Evolutionary conservation across 2,329 filamentous ascomycete genomes (phyloP), one percentile per base, ranked within the genome.

Genomic region (Sarocladiaceae sp.): DNA sequence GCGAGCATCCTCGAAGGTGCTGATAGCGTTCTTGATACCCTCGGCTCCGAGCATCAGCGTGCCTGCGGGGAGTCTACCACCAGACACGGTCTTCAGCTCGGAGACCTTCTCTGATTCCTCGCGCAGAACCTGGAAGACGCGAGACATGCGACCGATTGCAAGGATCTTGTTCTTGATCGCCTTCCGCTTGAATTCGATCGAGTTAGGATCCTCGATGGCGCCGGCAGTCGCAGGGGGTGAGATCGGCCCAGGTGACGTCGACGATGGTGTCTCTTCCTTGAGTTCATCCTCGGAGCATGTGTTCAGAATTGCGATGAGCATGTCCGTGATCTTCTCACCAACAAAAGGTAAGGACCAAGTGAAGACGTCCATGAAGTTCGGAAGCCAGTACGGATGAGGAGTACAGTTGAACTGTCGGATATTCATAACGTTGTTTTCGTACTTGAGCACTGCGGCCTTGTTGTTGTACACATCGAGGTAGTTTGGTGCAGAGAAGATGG

Each of bases 401-500:
- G 93, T 97, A 78, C 91, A 98, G 75, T 98, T 98, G 73, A 98
- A 98, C 67, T 98, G 93, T 48, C 93, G 82, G 61, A 98, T 98
- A 73, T 98, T 98, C 93, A 98, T 98, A 49, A 98, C 93, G 60
- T 98, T 98, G 69, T 98, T 98, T 71, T 98, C 93, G 64, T 98
- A 98, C 71, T 98, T 98, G 58, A 98, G 74, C 32, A 98, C 93
- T 1, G 93, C 93, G 2, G 93, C 93, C 74, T 98, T 98, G 77
- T 98, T 98, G 80, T 98, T 98, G 71, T 98, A 98, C 29, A 98
- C 90, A 59, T 98, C 93, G 51, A 98, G 81, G 63, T 98, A 98
- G 68, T 98, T 98, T 29, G 93, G 93, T 2, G 93, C 93, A 34
- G 91, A 97, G 76, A 98, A 98, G 58, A 98, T 98, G 55, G 93